Evolutionary conservation across 225 moss, liverwort and hornwort species (phyloP).

Genomic region (Bryoerythrophyllum caledonicum): DNA sequence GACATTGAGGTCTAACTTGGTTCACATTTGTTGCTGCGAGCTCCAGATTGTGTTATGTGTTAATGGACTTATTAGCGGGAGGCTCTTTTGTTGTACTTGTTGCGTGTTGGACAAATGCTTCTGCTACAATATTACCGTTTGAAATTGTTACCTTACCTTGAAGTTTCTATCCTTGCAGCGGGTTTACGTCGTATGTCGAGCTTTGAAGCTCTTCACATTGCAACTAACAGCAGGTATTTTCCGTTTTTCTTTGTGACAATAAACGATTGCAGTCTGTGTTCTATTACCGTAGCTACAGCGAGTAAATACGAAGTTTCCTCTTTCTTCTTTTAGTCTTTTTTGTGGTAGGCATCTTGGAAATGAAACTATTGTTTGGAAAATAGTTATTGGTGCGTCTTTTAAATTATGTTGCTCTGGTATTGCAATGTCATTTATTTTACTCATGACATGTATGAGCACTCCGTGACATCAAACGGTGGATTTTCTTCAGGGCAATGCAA

Average conservation of each 20-base stretch:
- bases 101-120: slow-evolving; percentile 3
- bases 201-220: slow-evolving; percentile 88
- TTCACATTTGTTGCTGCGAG: not conserved
- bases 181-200: slow-evolving; percentile 84
- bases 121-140: not conserved
- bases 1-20: slow-evolving; percentile 14
- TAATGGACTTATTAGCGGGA: not conserved
- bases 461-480: slow-evolving; percentile 27
- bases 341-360: not conserved
- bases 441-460: slow-evolving; percentile 14
- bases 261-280: not conserved
- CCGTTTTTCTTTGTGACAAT: slow-evolving; percentile 9
- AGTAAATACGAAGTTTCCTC: not conserved
- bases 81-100: slow-evolving; percentile 16
- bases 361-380: not conserved
- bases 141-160: not conserved
- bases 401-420: not conserved
- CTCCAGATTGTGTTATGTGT: not conserved
- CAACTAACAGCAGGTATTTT: slow-evolving; percentile 73
- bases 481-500: slow-evolving; percentile 70
- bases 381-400: not conserved
- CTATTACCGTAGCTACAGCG: not conserved
- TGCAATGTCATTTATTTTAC: not conserved
- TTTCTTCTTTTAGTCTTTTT: not conserved
- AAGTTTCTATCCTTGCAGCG: slow-evolving; percentile 54